Percentiles rank a stretch among this genome's conserved stretches.
These are phyloP conservation scores for Hypoxylon subgilvum DNA, from an alignment of 495 filamentous ascomycete genomes.

Conservation along the genomic window DNA sequence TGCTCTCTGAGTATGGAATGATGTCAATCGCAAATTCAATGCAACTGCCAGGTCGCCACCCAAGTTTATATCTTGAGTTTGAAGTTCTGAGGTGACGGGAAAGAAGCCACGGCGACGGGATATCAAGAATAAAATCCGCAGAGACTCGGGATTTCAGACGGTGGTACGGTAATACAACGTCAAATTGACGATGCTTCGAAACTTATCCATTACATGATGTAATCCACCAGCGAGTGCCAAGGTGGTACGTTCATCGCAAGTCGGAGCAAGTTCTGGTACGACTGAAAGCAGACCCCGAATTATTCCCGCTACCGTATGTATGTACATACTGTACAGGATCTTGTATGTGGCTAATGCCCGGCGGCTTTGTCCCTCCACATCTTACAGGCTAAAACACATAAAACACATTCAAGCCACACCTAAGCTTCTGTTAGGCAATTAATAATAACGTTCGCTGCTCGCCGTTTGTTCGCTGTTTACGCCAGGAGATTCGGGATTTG, in stretches of 20 bases:
- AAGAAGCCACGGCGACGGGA: not conserved
- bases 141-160: slow-evolving; percentile 22
- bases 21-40: slow-evolving; percentile 16
- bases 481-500: slow-evolving; percentile 30
- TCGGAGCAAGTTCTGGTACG: too few species aligned
- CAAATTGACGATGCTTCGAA: slow-evolving; percentile 19
- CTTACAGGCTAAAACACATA: slow-evolving; percentile 12
- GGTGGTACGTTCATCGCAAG: slow-evolving; percentile 24
- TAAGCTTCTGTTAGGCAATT: slow-evolving; percentile 10
- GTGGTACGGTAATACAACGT: slow-evolving; percentile 27
- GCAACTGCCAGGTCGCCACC: slow-evolving; percentile 14
- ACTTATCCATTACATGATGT: slow-evolving; percentile 32
- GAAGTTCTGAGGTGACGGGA: not conserved
- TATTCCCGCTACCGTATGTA: slow-evolving; percentile 18
- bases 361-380: slow-evolving; percentile 12
- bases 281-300: slow-evolving; percentile 32
- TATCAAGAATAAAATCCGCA: not conserved
- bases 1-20: slow-evolving; percentile 7
- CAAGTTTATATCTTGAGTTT: slow-evolving; percentile 10
- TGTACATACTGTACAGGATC: too few species aligned
- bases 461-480: slow-evolving; percentile 32
- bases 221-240: too few species aligned
- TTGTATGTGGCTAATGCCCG: slow-evolving; percentile 22
- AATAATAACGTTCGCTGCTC: slow-evolving; percentile 17
- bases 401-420: slow-evolving; percentile 30